phyloP scores from a whole-genome alignment of 208 protist species.

The Leptomonas pyrrhocoris region DNA sequence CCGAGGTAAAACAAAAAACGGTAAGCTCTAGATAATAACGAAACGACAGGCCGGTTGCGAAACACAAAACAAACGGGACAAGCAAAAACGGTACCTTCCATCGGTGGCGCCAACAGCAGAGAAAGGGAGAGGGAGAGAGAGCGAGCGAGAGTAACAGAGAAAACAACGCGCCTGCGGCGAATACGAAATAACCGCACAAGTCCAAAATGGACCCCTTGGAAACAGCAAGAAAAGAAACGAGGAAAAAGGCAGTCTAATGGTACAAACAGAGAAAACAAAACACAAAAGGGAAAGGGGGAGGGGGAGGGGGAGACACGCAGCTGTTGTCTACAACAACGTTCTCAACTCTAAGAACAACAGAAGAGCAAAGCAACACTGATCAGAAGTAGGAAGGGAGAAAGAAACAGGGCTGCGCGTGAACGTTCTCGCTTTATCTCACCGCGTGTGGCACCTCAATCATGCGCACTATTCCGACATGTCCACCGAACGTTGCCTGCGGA shows the following conservation, averaged over 20 bases:
- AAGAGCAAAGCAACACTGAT: neutral
- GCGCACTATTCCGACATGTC: constrained; percentile 67
- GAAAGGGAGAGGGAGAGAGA: neutral
- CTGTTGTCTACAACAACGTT: too few relatives aligned
- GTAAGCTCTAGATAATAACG: too few relatives aligned
- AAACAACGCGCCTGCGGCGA: neutral
- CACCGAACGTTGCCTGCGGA: constrained; percentile 87
- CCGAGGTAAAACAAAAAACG: too few relatives aligned
- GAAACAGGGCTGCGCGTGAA: neutral
- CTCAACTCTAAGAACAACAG: constrained; percentile 2
- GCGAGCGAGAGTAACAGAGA: too few relatives aligned
- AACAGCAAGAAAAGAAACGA: constrained; percentile 14
- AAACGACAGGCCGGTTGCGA: too few relatives aligned
- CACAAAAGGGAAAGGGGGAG: too few relatives aligned
- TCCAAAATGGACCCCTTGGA: neutral
- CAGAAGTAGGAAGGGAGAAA: constrained; percentile 10
- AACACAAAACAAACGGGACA: too few relatives aligned
- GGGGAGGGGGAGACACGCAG: too few relatives aligned
- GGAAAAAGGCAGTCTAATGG: constrained; percentile 3
- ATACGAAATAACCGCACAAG: constrained; percentile 7
- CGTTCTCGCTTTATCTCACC: constrained; percentile 19
- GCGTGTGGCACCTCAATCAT: constrained; percentile 62
- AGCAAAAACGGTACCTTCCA: neutral
- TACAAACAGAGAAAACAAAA: neutral
- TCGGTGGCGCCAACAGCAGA: neutral